Evolutionary conservation across 2,329 filamentous ascomycete genomes (phyloP), one percentile per base, ranked within the genome.

Genomic region (Biscogniauxia marginata): DNA sequence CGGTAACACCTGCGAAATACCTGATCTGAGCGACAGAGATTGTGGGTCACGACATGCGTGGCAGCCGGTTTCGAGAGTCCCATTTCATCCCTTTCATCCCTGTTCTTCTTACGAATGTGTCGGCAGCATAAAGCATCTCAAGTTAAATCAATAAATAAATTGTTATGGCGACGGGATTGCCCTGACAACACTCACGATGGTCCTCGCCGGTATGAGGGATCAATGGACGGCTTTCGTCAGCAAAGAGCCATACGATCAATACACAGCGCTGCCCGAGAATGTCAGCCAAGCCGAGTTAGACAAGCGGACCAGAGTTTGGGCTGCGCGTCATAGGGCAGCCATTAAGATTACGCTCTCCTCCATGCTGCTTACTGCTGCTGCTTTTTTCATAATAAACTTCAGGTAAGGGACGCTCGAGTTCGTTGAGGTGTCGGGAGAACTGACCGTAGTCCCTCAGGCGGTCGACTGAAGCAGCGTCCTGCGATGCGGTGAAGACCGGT

Each of bases 401-500:
- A 63, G 61, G 68, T 70, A 60, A 50, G 68, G n/a, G 9, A 39
- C 3, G n/a, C n/a, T 22, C 21, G 6, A 39, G 5, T 21, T n/a
- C 5, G 4, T 44, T 45, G 5, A 44, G 50, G 47, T 55, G 59
- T 55, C 56, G n/a, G 44, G 23, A 24, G 16, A 22, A 39, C 59
- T 63, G 52, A 63, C 52, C 30, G 20, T 21, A 23, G 4, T 45
- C 47, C 23, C 16, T n/a, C 56, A 68, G 66, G 53, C 58, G 46
- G 48, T 53, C 59, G 11, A 52, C 50, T 22, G 52, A 59, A 58
- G 58, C 53, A 68, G 75, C 56, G 47, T 61, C 67, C 11, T 87
- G 84, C 72, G 82, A 84, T 67, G 79, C 77, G 5, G 72, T 82
- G 34, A 68, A 79, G 45, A 61, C 75, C 39, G 87, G 87, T 56